Conservation (phyloP, 129 eudicot genomes). For the Lonicera japonica region DNA sequence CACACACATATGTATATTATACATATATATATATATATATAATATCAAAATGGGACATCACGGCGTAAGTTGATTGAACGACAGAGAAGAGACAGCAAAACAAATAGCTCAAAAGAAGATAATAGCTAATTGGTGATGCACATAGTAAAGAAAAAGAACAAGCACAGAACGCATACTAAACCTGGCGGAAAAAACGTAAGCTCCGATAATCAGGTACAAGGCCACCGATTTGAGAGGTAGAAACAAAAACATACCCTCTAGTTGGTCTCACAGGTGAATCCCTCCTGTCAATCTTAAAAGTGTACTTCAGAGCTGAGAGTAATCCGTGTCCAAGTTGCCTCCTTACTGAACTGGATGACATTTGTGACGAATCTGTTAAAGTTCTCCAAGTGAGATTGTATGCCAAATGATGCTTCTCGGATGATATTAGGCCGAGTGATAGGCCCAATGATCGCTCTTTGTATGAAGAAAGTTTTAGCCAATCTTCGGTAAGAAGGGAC, state of each 20-base stretch:
- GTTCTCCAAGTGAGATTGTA: constrained; percentile 80
- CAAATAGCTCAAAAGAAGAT: background rate
- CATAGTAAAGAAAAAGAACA: background rate
- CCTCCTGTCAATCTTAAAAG: constrained; percentile 62
- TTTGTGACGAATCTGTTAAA: constrained; percentile 74
- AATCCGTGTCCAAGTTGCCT: constrained; percentile 89
- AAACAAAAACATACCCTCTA: constrained; percentile 73
- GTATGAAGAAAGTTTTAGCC: constrained; percentile 82
- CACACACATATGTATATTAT: no score
- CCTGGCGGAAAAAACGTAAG: constrained; percentile 81
- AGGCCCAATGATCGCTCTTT: constrained; percentile 65
- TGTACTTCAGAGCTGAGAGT: constrained; percentile 69
- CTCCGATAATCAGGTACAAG: constrained; percentile 79
- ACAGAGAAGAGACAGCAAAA: constrained; percentile 1
- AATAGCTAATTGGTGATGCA: background rate
- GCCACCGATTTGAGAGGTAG: constrained; percentile 79
- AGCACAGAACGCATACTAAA: constrained; percentile 15
- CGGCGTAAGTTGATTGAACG: background rate
- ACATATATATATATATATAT: no score
- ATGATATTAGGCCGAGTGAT: constrained; percentile 62
- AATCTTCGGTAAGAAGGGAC: constrained; percentile 77
- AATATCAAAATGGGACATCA: background rate
- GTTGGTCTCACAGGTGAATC: constrained; percentile 86
- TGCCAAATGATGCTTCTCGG: constrained; percentile 63
- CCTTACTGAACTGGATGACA: constrained; percentile 68